These are phyloP conservation scores for Cryptococcus deneoformans DNA, from an alignment of 1,284 basidiomycete species.

Conservation along the genomic window DNA sequence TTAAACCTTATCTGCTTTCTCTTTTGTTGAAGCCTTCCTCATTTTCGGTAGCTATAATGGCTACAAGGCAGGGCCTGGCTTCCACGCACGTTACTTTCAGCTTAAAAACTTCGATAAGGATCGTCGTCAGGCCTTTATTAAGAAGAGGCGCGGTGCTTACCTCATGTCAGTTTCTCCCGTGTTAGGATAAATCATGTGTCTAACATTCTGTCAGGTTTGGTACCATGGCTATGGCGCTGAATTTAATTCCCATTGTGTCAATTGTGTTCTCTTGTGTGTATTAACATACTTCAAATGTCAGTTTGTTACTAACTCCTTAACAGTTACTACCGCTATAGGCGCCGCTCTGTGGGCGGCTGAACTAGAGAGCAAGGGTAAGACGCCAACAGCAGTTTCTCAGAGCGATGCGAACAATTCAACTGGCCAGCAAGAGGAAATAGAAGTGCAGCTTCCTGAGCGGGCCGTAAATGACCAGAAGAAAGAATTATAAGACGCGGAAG, in stretches of 20 bases:
- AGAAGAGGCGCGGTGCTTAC: conserved; percentile 55
- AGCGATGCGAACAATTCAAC: too few relatives aligned
- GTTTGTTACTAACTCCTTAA: conserved; percentile 4
- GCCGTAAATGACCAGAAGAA: too few relatives aligned
- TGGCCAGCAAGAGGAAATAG: too few relatives aligned
- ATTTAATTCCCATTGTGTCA: conserved; percentile 61
- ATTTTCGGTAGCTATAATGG: conserved; percentile 19
- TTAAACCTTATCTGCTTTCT: not conserved
- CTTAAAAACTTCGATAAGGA: conserved; percentile 56
- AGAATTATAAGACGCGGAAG: too few relatives aligned
- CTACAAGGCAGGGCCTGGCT: conserved; percentile 58
- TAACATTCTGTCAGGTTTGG: conserved; percentile 58
- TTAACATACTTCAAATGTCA: conserved; percentile 22
- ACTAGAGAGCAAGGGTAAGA: conserved; percentile 24
- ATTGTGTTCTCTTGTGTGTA: conserved; percentile 53
- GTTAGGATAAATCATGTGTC: conserved; percentile 11
- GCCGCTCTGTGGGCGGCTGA: conserved; percentile 70
- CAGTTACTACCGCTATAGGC: conserved; percentile 55
- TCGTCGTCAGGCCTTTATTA: conserved; percentile 48
- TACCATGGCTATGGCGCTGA: conserved; percentile 58
- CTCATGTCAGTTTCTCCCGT: conserved; percentile 53
- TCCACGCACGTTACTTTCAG: conserved; percentile 67
- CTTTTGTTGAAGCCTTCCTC: not conserved
- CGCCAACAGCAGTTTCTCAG: not conserved
- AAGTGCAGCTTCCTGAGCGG: too few relatives aligned